Evolutionary conservation across 139 green algal genomes (phyloP).

Genomic region (Picochlorum sp.): DNA sequence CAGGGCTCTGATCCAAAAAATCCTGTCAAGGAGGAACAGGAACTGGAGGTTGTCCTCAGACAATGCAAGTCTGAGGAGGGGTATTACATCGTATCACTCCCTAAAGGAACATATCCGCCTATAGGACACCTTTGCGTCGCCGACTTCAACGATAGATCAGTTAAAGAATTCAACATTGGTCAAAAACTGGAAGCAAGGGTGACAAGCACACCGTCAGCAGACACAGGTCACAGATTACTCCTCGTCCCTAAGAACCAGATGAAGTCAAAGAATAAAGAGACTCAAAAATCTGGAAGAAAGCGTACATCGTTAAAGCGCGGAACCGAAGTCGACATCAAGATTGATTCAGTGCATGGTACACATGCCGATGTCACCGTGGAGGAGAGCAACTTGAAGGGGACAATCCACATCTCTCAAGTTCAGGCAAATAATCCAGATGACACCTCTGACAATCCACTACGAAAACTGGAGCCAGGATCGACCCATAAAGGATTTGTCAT

Average conservation of each 20-base stretch:
- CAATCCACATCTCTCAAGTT: constrained; percentile 57
- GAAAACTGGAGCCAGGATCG: neutral
- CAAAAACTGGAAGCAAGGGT: too few species aligned
- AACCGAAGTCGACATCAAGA: constrained; percentile 25
- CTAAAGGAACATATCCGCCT: constrained; percentile 43
- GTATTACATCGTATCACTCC: constrained; percentile 55
- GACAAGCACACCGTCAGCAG: too few species aligned
- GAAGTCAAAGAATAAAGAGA: neutral
- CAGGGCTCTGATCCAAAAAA: neutral
- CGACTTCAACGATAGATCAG: neutral
- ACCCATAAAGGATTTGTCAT: neutral
- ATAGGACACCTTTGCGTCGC: constrained; percentile 10
- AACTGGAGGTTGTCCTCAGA: constrained; percentile 42
- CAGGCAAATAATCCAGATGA: neutral
- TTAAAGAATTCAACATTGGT: too few species aligned
- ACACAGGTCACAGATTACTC: constrained; percentile 14
- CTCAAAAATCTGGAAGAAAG: neutral
- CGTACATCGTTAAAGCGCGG: neutral
- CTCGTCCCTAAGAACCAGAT: neutral
- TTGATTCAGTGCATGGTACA: constrained; percentile 36
- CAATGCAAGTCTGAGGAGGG: constrained; percentile 46
- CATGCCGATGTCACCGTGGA: constrained; percentile 37
- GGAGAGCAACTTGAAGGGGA: constrained; percentile 16
- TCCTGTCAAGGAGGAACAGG: constrained; percentile 1
- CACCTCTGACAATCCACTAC: neutral